Evolutionary conservation across 2,329 filamentous ascomycete species (phyloP), one percentile per base, ranked within the genome.

Genomic region (Epichloe baconii): DNA sequence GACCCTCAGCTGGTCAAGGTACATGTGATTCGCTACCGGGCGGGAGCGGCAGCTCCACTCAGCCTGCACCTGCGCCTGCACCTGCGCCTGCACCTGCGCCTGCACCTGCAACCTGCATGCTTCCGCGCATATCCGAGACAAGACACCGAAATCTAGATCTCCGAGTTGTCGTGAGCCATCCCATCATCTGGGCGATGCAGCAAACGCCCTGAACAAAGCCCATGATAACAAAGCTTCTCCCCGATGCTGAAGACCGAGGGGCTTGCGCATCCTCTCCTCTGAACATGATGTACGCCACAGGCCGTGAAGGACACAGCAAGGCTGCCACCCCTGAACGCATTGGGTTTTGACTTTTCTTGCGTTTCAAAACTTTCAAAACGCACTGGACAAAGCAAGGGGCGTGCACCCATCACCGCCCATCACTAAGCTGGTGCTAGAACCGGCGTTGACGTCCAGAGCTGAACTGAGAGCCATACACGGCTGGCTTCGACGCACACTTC

Each of bases 11-110:
- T 63, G 61, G 56, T 56, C 61, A 62, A 61, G 61, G 61, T 63
- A 60, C 10, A 17, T 31, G 52, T 62, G 61, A 63, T 66, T 65
- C 58, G 64, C 60, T 66, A 66, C 62, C 64, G 53, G 53, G 37
- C 52, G 64, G 43, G 56, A 63, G 36, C 46, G 34, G 45, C 2
- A 47, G 12, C 45, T 34, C 45, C 45, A 31, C 31, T 11, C 26
- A 31, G 26, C 51, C 55, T 19, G 4, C 44, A 47, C 46, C 37
- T 49, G 23, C 23, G 5, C 21, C 21, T 23, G 38, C 36, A n/a
- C 26, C n/a, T n/a, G n/a, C n/a, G 26, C 51, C 55, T 19, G 4
- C 44, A 47, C 46, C 37, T 49, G 23, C 23, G 5, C 26, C 5
- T 23, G 21, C 26, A 19, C 47, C 46, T 44, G 38, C 47, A 49